Base-by-base conservation (phyloP, 805 yeast genomes). In the Zygosaccharomyces bailii region DNA sequence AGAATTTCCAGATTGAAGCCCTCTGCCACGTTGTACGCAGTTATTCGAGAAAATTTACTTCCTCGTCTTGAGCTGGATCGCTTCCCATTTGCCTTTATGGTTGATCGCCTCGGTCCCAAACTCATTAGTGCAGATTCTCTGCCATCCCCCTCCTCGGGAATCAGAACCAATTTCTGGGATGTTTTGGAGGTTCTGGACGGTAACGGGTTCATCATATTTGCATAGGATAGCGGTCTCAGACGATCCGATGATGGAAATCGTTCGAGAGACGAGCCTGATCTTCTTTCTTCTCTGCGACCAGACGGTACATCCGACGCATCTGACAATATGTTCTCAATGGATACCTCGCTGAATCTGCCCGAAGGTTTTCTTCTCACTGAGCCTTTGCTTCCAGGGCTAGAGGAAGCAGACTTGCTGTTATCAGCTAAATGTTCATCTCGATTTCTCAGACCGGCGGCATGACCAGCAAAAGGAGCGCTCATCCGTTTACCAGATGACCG, bases 11-110 rank as follows among this genome's bases (percentile, higher is more conserved):
- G 65, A 55, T 86, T 75, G 57, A 88, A 82, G 24, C 84, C 86
- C 46, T 88, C 97, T 13, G 96, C 82, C 4, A 90, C 83, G 52
- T 88, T 78, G 65, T 91, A 91, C 1, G 98, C 97, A 0, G 98
- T 90, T 44, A 90, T 89, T 50, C 99, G 67, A 32, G 95, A 80
- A 52, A 84, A 75, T 49, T 80, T 84, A 21, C 74, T 78, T 5
- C 80, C 67, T 62, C 60, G 55, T 24, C 34, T 39, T 6, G 21
- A 34, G 11, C 38, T 34, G 3, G 36, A 31, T 16, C 31, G 18
- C 8, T 21, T 56, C 78, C 86, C 4, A 82, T 85, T 48, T 31
- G 55, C 49, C 23, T 54, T 50, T 29, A 49, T 54, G 25, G 53
- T 55, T 14, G 56, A 39, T 17, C 45, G 34, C 34, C 45, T 42